These are phyloP conservation scores for Phytophthora fragariaefolia DNA, from an alignment of 352 stramenopile species.

Conservation along the genomic window DNA sequence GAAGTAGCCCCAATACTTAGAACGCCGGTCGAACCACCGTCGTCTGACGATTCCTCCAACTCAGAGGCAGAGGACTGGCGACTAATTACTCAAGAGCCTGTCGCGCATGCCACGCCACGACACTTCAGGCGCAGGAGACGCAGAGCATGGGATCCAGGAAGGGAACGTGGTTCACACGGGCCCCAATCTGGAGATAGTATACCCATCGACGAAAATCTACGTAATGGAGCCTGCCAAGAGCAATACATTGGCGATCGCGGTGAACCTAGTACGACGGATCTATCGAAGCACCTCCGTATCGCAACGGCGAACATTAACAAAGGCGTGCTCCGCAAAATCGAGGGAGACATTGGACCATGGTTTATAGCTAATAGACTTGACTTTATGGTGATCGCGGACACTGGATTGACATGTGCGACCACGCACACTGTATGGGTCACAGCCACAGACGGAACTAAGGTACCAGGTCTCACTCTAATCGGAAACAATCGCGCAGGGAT, in stretches of 20 bases:
- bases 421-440: background rate
- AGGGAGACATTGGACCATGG: background rate
- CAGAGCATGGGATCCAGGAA: background rate
- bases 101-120: background rate
- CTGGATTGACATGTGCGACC: background rate
- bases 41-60: background rate
- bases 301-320: background rate
- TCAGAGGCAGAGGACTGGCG: background rate
- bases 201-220: background rate
- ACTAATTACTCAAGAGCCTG: background rate
- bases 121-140: background rate
- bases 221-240: background rate
- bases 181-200: background rate
- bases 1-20: background rate
- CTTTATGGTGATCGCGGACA: background rate
- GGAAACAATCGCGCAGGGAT: background rate
- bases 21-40: background rate
- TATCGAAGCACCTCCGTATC: background rate
- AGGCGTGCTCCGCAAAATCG: background rate
- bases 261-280: background rate
- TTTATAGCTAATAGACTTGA: background rate
- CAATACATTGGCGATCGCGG: background rate
- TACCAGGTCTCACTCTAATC: background rate
- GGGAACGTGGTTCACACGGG: background rate
- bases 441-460: background rate